A percentile compares a stretch with the other conserved stretches of the same genome.
phyloP scores from a whole-genome alignment of 1,284 basidiomycete species.

The Tilletia walkeri region DNA sequence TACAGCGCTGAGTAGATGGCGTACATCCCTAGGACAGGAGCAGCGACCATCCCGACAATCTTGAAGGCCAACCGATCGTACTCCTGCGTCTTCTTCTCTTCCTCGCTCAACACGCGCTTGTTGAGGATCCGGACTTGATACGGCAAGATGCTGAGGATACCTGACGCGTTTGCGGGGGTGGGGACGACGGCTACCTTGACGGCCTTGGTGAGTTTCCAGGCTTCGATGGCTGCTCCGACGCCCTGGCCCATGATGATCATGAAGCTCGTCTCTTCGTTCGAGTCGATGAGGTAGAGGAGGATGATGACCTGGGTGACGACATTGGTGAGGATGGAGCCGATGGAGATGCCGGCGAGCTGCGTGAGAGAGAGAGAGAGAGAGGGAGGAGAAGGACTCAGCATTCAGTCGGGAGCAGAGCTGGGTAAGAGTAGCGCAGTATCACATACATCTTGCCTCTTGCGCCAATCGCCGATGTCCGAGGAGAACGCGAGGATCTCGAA shows the following conservation, averaged over 20 bases:
- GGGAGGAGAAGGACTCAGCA: neutral
- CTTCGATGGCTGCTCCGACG: conserved; percentile 80
- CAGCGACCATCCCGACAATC: conserved; percentile 82
- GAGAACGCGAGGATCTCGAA: conserved; percentile 56
- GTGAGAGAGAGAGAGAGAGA: conserved; percentile 7
- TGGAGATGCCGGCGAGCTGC: conserved; percentile 61
- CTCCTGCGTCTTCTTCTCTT: conserved; percentile 98
- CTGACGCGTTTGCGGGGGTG: conserved; percentile 61
- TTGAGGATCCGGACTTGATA: conserved; percentile 78
- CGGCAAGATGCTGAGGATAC: conserved; percentile 61
- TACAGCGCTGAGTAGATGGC: conserved; percentile 72
- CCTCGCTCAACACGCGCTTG: conserved; percentile 87
- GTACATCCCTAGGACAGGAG: conserved; percentile 80
- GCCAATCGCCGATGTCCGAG: conserved; percentile 89
- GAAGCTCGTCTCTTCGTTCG: conserved; percentile 88
- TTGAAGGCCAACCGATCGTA: conserved; percentile 80
- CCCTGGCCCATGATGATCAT: conserved; percentile 85
- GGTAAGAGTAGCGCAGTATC: neutral
- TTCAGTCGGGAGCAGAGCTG: neutral
- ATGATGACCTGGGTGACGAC: conserved; percentile 79
- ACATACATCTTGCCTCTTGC: conserved; percentile 69
- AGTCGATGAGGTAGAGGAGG: conserved; percentile 88
- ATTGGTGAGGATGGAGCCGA: conserved; percentile 76
- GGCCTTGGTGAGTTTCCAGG: conserved; percentile 80
- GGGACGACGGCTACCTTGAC: conserved; percentile 74